Evolutionary conservation across 2,329 filamentous ascomycete genomes (phyloP).

Genomic region (Pyrenophora tritici-repentis): DNA sequence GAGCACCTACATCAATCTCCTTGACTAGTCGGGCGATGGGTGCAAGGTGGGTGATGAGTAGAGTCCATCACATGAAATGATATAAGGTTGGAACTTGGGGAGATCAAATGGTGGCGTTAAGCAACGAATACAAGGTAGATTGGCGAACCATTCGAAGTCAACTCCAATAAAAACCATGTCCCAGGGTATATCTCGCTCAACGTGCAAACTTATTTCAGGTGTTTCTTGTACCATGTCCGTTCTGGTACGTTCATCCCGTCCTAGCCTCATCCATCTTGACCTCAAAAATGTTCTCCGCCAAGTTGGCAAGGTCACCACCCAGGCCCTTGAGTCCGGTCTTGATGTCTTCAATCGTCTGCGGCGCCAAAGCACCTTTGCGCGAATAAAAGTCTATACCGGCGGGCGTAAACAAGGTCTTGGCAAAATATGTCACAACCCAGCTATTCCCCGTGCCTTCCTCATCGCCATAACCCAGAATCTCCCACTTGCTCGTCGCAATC

Average conservation of each 20-base stretch:
- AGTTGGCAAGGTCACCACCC: conserved; percentile 57
- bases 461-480: conserved; percentile 77
- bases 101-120: not conserved
- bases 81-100: not conserved
- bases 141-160: not conserved
- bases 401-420: conserved; percentile 80
- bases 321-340: conserved; percentile 59
- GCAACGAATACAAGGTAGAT: not conserved
- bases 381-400: conserved; percentile 82
- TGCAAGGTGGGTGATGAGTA: not conserved
- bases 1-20: conserved; percentile 11
- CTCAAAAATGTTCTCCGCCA: conserved; percentile 58
- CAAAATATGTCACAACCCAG: conserved; percentile 86
- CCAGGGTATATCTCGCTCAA: conserved; percentile 16
- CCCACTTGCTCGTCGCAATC: conserved; percentile 78
- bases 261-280: conserved; percentile 38
- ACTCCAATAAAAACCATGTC: conserved; percentile 2
- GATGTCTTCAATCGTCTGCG: conserved; percentile 62
- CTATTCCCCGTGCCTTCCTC: conserved; percentile 52
- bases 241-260: conserved; percentile 8
- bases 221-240: not conserved
- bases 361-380: conserved; percentile 61
- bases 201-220: not conserved
- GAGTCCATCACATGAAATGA: not conserved
- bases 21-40: conserved; percentile 16